Evolutionary conservation across 1,139 yeast genomes (phyloP).

Genomic region (Hanseniaspora sp.): DNA sequence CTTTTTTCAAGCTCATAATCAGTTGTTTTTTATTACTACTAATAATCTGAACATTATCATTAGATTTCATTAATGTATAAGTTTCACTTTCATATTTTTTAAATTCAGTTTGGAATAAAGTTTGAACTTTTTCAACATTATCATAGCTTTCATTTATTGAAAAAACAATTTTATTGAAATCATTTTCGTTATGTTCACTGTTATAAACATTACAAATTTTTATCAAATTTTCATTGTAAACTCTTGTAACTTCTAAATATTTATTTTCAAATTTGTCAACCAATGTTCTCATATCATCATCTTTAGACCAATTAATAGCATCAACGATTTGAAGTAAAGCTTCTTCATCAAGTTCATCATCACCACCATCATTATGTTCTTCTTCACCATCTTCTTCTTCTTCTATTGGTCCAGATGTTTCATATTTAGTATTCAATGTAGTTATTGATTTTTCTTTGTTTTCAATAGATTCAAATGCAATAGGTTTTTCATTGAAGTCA

Average conservation of each 20-base stretch:
- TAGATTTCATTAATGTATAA: background rate
- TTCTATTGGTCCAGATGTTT: background rate
- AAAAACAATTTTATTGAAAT: background rate
- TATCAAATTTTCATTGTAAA: conserved; percentile 3
- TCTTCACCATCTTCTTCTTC: background rate
- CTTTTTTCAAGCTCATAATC: conserved; percentile 56
- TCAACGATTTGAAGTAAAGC: background rate
- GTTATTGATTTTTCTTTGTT: conserved; percentile 14
- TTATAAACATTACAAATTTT: conserved; percentile 1
- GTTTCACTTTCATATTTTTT: conserved; percentile 7
- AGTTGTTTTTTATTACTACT: conserved; percentile 68
- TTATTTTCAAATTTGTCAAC: conserved; percentile 6
- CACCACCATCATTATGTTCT: background rate
- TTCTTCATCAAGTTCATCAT: conserved; percentile 9
- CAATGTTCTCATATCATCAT: conserved; percentile 10
- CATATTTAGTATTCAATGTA: background rate
- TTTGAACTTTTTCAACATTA: conserved; percentile 16
- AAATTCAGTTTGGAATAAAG: conserved; percentile 1
- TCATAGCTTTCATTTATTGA: conserved; percentile 16
- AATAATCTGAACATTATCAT: conserved; percentile 50
- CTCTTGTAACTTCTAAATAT: conserved; percentile 1
- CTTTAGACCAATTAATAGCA: conserved; percentile 8
- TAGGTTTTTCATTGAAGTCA: conserved; percentile 20
- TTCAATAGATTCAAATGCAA: conserved; percentile 12
- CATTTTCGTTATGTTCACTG: background rate